Evolutionary conservation across 805 yeast species (phyloP).

Genomic region (Wickerhamiella lipophila): DNA sequence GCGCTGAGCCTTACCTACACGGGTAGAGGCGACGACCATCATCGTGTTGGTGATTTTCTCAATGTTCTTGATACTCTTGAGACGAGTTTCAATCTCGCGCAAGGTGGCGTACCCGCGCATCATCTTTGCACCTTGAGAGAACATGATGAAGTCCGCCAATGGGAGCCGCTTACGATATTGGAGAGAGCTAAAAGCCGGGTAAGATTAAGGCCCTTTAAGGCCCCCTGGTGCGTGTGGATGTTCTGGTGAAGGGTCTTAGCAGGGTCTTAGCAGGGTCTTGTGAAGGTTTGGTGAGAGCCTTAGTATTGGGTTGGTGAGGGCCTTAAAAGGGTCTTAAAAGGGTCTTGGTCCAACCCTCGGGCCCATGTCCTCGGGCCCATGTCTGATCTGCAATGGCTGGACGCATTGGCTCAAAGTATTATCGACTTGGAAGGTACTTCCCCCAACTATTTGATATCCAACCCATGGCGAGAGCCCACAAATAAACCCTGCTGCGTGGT

Average conservation of each 20-base stretch:
- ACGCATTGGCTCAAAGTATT: neutral
- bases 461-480: neutral
- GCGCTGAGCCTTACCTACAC: slow-evolving; percentile 88
- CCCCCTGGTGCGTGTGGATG: no score
- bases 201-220: no score
- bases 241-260: no score
- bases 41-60: slow-evolving; percentile 99
- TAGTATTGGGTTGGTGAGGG: no score
- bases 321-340: no score
- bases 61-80: slow-evolving; percentile 95
- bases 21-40: slow-evolving; percentile 98
- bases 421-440: neutral
- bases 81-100: slow-evolving; percentile 96
- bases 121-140: slow-evolving; percentile 12
- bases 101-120: slow-evolving; percentile 74
- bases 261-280: no score
- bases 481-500: slow-evolving; percentile 10
- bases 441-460: neutral
- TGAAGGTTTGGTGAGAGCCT: no score
- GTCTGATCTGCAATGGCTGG: neutral
- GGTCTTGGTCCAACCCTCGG: no score
- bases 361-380: neutral
- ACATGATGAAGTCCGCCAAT: slow-evolving; percentile 12
- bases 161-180: slow-evolving; percentile 10
- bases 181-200: slow-evolving; percentile 2